Conservation (phyloP, 2,329 filamentous ascomycete genomes). For the Xylariaceae sp. region DNA sequence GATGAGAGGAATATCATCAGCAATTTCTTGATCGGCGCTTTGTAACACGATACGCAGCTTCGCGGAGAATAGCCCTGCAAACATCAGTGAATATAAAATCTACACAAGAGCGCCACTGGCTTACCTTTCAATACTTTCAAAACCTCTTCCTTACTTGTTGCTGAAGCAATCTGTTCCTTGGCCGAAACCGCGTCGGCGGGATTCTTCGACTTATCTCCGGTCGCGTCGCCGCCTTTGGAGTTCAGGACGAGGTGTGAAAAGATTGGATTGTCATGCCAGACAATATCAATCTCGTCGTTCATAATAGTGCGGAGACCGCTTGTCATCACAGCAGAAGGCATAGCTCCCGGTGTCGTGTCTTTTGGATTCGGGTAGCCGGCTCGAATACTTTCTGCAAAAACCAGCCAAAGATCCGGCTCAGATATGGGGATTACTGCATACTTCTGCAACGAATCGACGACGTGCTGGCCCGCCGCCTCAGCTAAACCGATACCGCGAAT, state of each 20-base stretch:
- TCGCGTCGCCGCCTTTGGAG: too few relatives aligned
- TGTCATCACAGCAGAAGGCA: constrained; percentile 7
- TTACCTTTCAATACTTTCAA: constrained; percentile 6
- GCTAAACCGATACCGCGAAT: constrained; percentile 22
- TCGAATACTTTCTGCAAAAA: constrained; percentile 17
- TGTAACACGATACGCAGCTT: constrained; percentile 16
- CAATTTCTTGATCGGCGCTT: constrained; percentile 5
- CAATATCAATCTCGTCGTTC: constrained; percentile 19
- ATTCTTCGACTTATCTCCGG: constrained; percentile 4
- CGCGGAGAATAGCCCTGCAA: constrained; percentile 9
- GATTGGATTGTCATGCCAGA: constrained; percentile 26
- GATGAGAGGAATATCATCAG: constrained; percentile 8
- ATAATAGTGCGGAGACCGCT: constrained; percentile 5
- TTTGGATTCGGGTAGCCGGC: constrained; percentile 9
- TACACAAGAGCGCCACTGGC: background rate
- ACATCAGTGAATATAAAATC: background rate
- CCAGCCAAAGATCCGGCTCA: constrained; percentile 14
- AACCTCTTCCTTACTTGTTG: constrained; percentile 5
- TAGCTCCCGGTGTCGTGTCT: background rate
- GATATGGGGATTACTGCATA: constrained; percentile 9
- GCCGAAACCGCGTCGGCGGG: background rate
- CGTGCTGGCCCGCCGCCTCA: constrained; percentile 11
- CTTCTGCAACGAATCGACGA: constrained; percentile 3
- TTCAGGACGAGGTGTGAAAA: constrained; percentile 23
- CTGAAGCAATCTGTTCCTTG: constrained; percentile 3